Evolutionary conservation across 306 rosid genomes (phyloP).

Genomic region (Acacia melanoxylon): DNA sequence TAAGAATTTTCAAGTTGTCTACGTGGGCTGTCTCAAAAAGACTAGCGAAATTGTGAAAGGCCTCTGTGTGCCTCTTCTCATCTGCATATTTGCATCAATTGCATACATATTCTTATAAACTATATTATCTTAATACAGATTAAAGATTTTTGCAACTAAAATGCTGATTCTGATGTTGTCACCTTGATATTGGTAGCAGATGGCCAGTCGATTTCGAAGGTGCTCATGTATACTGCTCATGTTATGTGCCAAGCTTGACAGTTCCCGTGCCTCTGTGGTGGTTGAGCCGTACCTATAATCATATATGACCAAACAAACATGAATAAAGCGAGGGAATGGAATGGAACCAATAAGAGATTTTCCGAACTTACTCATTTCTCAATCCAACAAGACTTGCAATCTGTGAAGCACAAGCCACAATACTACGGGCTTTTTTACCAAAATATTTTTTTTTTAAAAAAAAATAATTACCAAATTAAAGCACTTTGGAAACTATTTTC

Average conservation of each 20-base stretch:
- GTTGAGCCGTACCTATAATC: conserved; percentile 39
- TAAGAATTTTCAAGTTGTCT: conserved; percentile 28
- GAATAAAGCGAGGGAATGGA: background rate
- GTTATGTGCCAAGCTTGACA: conserved; percentile 59
- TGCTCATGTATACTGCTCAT: conserved; percentile 41
- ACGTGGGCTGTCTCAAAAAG: background rate
- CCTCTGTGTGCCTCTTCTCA: conserved; percentile 1
- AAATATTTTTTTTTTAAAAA: too few relatives aligned
- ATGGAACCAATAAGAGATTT: background rate
- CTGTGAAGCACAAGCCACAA: conserved; percentile 46
- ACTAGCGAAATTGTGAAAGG: background rate
- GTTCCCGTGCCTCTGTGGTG: conserved; percentile 51
- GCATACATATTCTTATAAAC: background rate
- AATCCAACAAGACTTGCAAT: conserved; percentile 43
- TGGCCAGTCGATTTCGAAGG: conserved; percentile 38
- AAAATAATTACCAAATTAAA: too few relatives aligned
- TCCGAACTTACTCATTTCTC: conserved; percentile 43
- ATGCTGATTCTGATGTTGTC: background rate
- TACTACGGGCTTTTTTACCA: too few relatives aligned
- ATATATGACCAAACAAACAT: too few relatives aligned
- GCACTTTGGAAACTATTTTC: too few relatives aligned
- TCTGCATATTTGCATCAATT: background rate
- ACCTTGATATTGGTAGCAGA: conserved; percentile 49
- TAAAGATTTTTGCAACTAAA: background rate
- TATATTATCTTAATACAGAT: background rate